Base-by-base conservation (phyloP, 2,329 filamentous ascomycete genomes). In the Pleoardoris graminearum region DNA sequence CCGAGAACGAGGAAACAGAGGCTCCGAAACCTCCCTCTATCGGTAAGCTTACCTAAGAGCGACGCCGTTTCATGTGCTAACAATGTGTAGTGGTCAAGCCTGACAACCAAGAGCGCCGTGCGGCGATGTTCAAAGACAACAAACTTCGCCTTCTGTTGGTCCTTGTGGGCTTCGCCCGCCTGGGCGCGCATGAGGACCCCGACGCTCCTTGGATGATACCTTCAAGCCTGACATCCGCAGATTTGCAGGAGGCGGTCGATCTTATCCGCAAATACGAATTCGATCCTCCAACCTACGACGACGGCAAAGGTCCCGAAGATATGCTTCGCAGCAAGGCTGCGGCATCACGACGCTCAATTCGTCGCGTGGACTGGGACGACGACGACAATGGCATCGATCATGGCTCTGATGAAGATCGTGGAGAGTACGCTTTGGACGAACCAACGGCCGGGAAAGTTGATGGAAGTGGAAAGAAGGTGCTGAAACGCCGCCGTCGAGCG, bases 121-220 rank as follows among this genome's bases (percentile, higher is more conserved):
- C 81, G 19, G 88, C 90, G 22, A 86, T 96, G 75, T 95, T 95
- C 78, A 95, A 91, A 68, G 95, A 97, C 72, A 86, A 89, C 8
- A 87, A 93, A 65, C 81, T 97, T 2, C 88, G 92, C 29, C 84
- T 97, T 1, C 82, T 99, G 3, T 88, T 97, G 82, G 87, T 80
- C 1, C 80, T 94, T 0, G 79, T 88, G 16, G 89, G 89, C 0
- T 83, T 95, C 55, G 80, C 88, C 63, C 81, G 86, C 45, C 68
- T 84, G 7, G 84, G 83, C 27, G 71, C 77, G 32, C 86, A 91
- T 36, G 90, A 96, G 66, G 86, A 89, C 3, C 80, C 83, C 0
- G 88, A 93, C 52, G 87, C 89, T 1, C 78, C 80, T 0, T 97
- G 94, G 94, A 76, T 89, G 37, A 80, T 97, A 35, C 89, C 91